Percentiles rank a stretch among this genome's conserved stretches.
phyloP scores from a whole-genome alignment of 2,329 filamentous ascomycete genomes.

The Microdochium bolleyi region DNA sequence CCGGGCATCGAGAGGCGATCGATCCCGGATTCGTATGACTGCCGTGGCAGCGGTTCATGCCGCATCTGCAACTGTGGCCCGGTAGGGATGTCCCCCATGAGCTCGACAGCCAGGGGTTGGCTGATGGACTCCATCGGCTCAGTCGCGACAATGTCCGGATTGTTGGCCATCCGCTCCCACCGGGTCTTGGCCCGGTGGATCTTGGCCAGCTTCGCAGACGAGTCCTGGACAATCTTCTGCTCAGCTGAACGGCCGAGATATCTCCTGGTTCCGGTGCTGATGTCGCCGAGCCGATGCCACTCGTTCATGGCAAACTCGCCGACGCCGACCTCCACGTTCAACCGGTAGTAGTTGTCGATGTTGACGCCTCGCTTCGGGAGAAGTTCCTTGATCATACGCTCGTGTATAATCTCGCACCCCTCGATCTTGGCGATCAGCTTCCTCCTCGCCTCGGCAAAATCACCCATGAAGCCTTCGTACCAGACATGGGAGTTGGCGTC shows the following conservation, averaged over 20 bases:
- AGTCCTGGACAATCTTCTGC: constrained; percentile 67
- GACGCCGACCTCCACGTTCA: constrained; percentile 96
- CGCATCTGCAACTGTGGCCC: neutral
- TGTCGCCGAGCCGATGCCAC: constrained; percentile 88
- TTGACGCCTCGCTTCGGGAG: constrained; percentile 72
- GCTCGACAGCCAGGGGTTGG: constrained; percentile 45
- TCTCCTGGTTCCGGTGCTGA: constrained; percentile 82
- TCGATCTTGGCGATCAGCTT: constrained; percentile 88
- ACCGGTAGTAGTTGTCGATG: constrained; percentile 82
- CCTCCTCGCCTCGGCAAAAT: constrained; percentile 83
- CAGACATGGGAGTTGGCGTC: constrained; percentile 70
- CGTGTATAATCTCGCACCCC: constrained; percentile 85
- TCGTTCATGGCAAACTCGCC: constrained; percentile 99
- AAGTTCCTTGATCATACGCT: constrained; percentile 74
- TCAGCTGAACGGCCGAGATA: constrained; percentile 71
- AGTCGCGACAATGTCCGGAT: constrained; percentile 35
- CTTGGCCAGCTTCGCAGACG: constrained; percentile 74
- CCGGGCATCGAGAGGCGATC: constrained; percentile 38
- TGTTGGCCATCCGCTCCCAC: constrained; percentile 41
- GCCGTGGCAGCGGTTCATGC: constrained; percentile 25
- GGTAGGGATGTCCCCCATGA: constrained; percentile 46
- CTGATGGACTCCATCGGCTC: constrained; percentile 28
- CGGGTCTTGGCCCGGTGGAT: constrained; percentile 70
- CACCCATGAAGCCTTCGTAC: constrained; percentile 91
- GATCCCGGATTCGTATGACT: constrained; percentile 49